These are phyloP conservation scores for Xylaria digitata DNA, from an alignment of 2,329 filamentous ascomycete species.

Conservation along the genomic window DNA sequence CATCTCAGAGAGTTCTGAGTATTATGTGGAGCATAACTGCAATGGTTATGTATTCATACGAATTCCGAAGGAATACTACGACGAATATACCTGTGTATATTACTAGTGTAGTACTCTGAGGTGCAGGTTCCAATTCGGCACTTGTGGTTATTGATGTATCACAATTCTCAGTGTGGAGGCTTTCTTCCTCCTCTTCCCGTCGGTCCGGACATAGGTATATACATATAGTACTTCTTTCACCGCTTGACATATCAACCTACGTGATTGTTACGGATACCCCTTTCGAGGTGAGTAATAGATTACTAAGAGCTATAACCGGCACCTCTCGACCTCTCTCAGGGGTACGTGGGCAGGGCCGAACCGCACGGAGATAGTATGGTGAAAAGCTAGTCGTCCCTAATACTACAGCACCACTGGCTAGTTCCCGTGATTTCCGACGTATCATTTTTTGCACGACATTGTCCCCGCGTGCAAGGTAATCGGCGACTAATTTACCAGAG, in stretches of 20 bases:
- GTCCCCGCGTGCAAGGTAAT: slow-evolving; percentile 15
- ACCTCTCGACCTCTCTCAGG: slow-evolving; percentile 2
- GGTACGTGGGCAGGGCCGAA: slow-evolving; percentile 2
- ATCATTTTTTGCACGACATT: slow-evolving; percentile 21
- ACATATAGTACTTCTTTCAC: slow-evolving; percentile 2
- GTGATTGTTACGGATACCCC: neutral
- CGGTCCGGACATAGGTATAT: neutral
- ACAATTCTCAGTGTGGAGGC: slow-evolving; percentile 7
- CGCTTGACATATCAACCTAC: neutral
- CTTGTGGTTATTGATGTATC: slow-evolving; percentile 23
- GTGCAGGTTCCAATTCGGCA: slow-evolving; percentile 15
- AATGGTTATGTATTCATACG: neutral
- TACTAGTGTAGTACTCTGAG: slow-evolving; percentile 18
- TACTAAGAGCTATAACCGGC: neutral
- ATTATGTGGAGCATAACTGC: neutral
- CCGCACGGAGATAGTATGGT: neutral
- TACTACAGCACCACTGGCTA: slow-evolving; percentile 2
- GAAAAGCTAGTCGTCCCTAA: neutral
- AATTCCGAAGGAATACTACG: neutral
- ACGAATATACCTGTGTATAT: neutral
- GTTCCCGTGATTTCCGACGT: slow-evolving; percentile 15
- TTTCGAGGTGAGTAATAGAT: slow-evolving; percentile 7
- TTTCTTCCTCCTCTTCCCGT: slow-evolving; percentile 6
- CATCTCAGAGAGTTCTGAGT: slow-evolving; percentile 7
- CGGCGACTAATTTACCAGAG: neutral